Conservation (phyloP, 106 monocot species). For the Phalaenopsis equestris region DNA sequence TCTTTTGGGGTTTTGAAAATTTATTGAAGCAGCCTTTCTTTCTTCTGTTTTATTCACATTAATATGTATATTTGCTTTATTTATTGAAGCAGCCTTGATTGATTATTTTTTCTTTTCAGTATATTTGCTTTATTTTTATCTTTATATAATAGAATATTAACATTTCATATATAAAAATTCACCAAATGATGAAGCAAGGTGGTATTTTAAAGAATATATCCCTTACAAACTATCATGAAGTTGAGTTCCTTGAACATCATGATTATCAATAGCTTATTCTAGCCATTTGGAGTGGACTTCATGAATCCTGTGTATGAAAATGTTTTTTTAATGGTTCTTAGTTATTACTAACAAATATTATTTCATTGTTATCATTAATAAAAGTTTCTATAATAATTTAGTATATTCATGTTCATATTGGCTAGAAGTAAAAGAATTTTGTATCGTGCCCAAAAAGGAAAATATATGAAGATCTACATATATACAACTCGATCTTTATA, state of each 20-base stretch:
- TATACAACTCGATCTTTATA: too few relatives aligned
- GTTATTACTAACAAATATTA: neutral
- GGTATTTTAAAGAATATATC: neutral
- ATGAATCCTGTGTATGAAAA: neutral
- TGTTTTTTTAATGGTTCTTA: neutral
- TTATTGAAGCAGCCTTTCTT: too few relatives aligned
- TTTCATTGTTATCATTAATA: neutral
- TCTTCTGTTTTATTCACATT: too few relatives aligned
- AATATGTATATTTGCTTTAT: too few relatives aligned
- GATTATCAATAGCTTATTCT: neutral
- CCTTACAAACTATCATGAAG: neutral
- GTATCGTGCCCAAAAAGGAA: too few relatives aligned
- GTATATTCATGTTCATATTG: too few relatives aligned
- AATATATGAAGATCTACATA: too few relatives aligned
- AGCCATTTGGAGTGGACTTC: neutral
- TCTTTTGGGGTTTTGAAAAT: too few relatives aligned
- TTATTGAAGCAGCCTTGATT: too few relatives aligned
- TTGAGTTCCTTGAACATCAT: neutral
- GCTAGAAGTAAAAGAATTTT: too few relatives aligned
- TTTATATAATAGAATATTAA: neutral
- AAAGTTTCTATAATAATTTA: too few relatives aligned
- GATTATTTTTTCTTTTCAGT: too few relatives aligned
- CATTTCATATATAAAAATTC: neutral
- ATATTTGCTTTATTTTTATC: neutral
- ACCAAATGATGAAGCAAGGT: neutral